Evolutionary conservation across 805 yeast genomes (phyloP), one percentile per base, ranked within the genome.

Genomic region (Pichia sporocuriosa): DNA sequence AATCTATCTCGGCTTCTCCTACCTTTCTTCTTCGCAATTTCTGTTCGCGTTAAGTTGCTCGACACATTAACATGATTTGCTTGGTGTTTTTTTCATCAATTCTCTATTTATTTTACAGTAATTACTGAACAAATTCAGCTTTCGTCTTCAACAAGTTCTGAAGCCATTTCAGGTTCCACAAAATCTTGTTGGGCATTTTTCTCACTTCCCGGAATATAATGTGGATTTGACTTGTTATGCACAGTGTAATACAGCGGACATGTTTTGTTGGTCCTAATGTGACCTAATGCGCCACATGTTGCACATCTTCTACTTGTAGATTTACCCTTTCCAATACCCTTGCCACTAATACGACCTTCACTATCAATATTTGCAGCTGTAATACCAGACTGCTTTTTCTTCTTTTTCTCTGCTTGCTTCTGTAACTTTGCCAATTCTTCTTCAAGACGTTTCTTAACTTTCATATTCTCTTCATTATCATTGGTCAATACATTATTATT

Each of bases 201-300:
- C 40, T 58, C 63, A 32, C 56, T 50, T 15, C 62, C 63, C 2
- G 61, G 63, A 36, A 54, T 55, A 37, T 61, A 60, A 37, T 60
- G 58, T 5, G 65, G 65, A 44, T 61, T 59, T 9, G 64, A 60
- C 40, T 59, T 60, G 45, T 61, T 61, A 35, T 60, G 63, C 19
- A 60, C 57, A 11, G 65, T 60, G 47, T 75, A 77, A 58, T 84
- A 90, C 74, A 88, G 72, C 13, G 97, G 98, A 65, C 98, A 90
- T 2, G 90, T 68, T 49, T 82, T 83, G 59, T 87, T 88, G 3
- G 98, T 90, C 58, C 93, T 75, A 47, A 90, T 90, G 60, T 90
- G 98, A 0, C 97, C 98, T 48, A 84, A 72, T 11, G 90, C 93
- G 19, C 97, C 97, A 70, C 98, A 90, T 0, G 93, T 82, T 3